Evolutionary conservation across 2,329 filamentous ascomycete genomes (phyloP).

Genomic region (Diaporthe amygdali): DNA sequence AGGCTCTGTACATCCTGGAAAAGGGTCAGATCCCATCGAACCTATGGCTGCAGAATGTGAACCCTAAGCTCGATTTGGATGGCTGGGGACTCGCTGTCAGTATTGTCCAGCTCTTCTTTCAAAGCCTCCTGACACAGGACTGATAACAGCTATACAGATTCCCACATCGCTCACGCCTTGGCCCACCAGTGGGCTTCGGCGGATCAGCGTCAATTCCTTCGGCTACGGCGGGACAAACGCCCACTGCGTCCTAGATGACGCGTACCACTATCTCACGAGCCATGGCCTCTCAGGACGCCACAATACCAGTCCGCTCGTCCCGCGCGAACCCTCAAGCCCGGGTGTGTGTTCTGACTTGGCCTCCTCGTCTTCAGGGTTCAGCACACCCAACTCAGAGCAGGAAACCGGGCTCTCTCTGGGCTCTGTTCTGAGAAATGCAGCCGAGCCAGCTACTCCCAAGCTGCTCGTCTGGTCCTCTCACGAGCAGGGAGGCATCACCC

Average conservation of each 20-base stretch:
- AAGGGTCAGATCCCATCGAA: slow-evolving; percentile 45
- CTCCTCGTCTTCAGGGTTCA: neutral
- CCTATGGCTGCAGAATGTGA: slow-evolving; percentile 37
- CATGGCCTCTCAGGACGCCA: slow-evolving; percentile 1
- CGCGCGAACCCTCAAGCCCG: neutral
- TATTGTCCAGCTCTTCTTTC: neutral
- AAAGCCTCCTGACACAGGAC: neutral
- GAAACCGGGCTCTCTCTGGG: neutral
- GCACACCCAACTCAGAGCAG: neutral
- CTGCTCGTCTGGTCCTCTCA: slow-evolving; percentile 7
- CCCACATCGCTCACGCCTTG: neutral
- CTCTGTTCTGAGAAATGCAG: neutral
- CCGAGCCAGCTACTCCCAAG: neutral
- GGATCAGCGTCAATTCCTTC: slow-evolving; percentile 55
- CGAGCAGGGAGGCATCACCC: slow-evolving; percentile 5
- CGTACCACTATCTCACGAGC: neutral
- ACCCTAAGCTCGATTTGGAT: slow-evolving; percentile 25
- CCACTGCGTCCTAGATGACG: slow-evolving; percentile 32
- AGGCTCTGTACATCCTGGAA: slow-evolving; percentile 39
- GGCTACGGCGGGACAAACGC: slow-evolving; percentile 53
- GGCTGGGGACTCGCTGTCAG: slow-evolving; percentile 22
- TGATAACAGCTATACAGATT: neutral
- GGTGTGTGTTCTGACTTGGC: neutral
- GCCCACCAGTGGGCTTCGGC: neutral
- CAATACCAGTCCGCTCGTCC: neutral